Percentiles rank a stretch among this genome's conserved stretches.
Evolutionary conservation across 805 yeast genomes (phyloP).

Genomic region (Wickerhamia fluorescens): DNA sequence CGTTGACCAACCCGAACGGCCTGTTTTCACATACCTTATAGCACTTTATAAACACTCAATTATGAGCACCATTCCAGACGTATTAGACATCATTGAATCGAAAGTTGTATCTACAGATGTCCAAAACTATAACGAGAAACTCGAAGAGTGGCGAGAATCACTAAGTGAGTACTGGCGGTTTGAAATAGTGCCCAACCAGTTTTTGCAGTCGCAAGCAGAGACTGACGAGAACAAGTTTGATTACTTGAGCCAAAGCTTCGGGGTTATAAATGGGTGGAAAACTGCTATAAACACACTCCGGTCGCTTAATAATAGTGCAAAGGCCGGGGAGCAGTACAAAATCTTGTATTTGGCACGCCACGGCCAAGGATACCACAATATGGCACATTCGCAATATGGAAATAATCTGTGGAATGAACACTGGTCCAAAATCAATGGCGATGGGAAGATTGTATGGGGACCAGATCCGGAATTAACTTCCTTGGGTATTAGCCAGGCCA

Average conservation of each 20-base stretch:
- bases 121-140: constrained; percentile 8
- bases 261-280: constrained; percentile 24
- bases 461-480: constrained; percentile 47
- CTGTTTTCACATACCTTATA: too few relatives aligned
- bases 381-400: constrained; percentile 41
- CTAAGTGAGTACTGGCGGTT: constrained; percentile 23
- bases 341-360: constrained; percentile 44
- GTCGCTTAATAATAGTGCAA: constrained; percentile 25
- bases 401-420: constrained; percentile 38
- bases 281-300: constrained; percentile 16
- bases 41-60: too few relatives aligned
- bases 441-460: constrained; percentile 43
- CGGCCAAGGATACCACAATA: constrained; percentile 49
- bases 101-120: constrained; percentile 15
- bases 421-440: constrained; percentile 39
- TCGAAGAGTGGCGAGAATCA: constrained; percentile 5
- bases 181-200: constrained; percentile 35
- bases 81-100: constrained; percentile 26
- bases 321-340: constrained; percentile 31
- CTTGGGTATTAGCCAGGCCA: constrained; percentile 39
- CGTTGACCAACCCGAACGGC: too few relatives aligned
- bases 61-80: constrained; percentile 13
- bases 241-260: constrained; percentile 38
- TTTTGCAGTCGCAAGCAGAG: constrained; percentile 35
- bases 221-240: constrained; percentile 39